Conservation (phyloP, 306 rosid genomes). For the Carpinus viminea region DNA sequence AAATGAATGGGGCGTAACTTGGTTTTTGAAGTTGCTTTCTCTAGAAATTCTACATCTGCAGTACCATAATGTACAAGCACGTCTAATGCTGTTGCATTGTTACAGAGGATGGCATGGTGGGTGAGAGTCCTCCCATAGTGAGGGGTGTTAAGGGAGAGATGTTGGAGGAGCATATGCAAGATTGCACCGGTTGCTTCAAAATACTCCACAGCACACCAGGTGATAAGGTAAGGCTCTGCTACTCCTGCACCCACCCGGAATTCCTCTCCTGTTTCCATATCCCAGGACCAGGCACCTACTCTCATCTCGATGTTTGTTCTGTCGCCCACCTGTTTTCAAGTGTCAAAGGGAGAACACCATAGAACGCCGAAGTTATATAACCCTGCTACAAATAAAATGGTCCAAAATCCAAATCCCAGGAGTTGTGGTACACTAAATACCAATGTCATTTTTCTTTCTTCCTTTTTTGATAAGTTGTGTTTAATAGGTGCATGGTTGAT, state of each 20-base stretch:
- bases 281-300: slow-evolving; percentile 98
- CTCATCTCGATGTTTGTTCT: slow-evolving; percentile 49
- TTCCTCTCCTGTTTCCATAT: slow-evolving; percentile 78
- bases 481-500: too few species aligned
- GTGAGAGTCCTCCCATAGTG: slow-evolving; percentile 75
- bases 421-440: too few species aligned
- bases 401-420: background rate
- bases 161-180: slow-evolving; percentile 63
- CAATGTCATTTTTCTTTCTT: too few species aligned
- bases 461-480: background rate
- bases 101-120: slow-evolving; percentile 88
- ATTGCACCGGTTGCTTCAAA: slow-evolving; percentile 83
- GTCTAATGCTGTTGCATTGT: slow-evolving; percentile 64
- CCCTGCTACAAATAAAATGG: background rate
- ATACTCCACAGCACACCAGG: slow-evolving; percentile 96
- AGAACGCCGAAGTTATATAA: background rate
- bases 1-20: slow-evolving; percentile 72
- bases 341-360: slow-evolving; percentile 10
- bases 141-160: slow-evolving; percentile 35
- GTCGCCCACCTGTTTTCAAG: slow-evolving; percentile 59
- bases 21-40: slow-evolving; percentile 48
- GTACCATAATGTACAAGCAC: slow-evolving; percentile 53
- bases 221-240: slow-evolving; percentile 77
- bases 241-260: slow-evolving; percentile 94
- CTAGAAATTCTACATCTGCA: slow-evolving; percentile 55